These are phyloP conservation scores for Lachancea quebecensis DNA, from an alignment of 805 yeast genomes.

Conservation along the genomic window DNA sequence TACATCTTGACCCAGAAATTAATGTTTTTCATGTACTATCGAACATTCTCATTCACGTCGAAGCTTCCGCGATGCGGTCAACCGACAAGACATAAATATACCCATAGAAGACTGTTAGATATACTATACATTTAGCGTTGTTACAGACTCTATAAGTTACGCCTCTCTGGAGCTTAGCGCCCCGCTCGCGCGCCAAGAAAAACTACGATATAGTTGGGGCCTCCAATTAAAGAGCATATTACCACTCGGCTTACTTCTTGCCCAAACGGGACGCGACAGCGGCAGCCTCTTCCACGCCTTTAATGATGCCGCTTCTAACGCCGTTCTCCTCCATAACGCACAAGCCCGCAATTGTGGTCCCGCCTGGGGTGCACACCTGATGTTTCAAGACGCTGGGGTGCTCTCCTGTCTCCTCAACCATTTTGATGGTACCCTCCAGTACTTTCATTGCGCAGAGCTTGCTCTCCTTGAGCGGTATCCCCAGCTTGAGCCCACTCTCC, in stretches of 20 bases:
- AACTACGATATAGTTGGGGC: too few species aligned
- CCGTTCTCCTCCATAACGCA: constrained; percentile 88
- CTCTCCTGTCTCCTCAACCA: constrained; percentile 73
- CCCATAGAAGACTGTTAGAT: too few species aligned
- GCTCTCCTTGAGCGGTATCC: constrained; percentile 80
- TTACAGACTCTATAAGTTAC: too few species aligned
- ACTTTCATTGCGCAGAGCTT: constrained; percentile 87
- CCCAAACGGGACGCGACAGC: constrained; percentile 58
- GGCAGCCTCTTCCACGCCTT: constrained; percentile 92
- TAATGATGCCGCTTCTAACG: constrained; percentile 77
- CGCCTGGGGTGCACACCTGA: constrained; percentile 94
- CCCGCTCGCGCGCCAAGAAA: too few species aligned
- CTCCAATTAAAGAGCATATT: too few species aligned
- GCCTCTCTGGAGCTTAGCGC: too few species aligned
- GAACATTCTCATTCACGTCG: too few species aligned
- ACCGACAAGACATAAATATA: too few species aligned
- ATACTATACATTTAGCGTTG: too few species aligned
- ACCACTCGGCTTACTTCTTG: constrained; percentile 33
- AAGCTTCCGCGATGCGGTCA: too few species aligned
- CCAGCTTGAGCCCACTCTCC: constrained; percentile 93
- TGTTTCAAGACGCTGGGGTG: constrained; percentile 87
- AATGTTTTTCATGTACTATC: too few species aligned
- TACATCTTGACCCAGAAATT: too few species aligned
- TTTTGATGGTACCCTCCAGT: constrained; percentile 85
- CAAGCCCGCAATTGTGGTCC: constrained; percentile 94